Conservation (phyloP, 73 alveolate species). For the Durusdinium trenchii region DNA sequence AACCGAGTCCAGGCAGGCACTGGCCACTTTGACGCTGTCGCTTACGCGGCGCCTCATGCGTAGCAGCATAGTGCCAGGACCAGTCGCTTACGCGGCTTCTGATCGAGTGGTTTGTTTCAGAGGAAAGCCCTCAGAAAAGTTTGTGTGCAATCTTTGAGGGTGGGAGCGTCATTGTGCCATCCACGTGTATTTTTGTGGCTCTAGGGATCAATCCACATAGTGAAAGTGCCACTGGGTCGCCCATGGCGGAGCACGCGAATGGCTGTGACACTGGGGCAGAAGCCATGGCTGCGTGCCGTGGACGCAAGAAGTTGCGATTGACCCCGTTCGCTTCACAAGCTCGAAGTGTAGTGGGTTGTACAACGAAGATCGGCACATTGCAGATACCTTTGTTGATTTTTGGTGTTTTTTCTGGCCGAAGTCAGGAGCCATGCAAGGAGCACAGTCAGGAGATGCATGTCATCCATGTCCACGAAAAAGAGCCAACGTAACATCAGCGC, state of each 20-base stretch:
- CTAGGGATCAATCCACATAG: constrained; percentile 1
- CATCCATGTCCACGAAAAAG: background rate
- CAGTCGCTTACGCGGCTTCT: too few species aligned
- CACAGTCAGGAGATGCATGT: background rate
- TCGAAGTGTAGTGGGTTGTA: background rate
- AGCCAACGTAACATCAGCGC: too few species aligned
- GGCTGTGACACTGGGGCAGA: constrained; percentile 76
- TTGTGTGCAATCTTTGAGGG: too few species aligned
- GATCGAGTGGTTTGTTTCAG: too few species aligned
- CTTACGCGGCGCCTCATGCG: too few species aligned
- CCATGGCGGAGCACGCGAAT: constrained; percentile 75
- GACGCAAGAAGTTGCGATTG: background rate
- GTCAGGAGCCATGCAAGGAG: background rate
- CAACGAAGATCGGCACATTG: too few species aligned
- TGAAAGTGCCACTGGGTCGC: constrained; percentile 13
- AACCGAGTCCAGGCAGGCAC: constrained; percentile 76
- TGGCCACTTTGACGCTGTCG: too few species aligned
- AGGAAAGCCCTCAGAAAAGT: too few species aligned
- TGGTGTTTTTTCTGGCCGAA: too few species aligned
- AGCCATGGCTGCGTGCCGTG: constrained; percentile 68
- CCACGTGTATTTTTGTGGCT: background rate
- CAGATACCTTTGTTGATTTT: too few species aligned
- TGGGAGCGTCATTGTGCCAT: too few species aligned
- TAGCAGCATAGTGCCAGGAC: too few species aligned
- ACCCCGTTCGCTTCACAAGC: background rate